Evolutionary conservation across 306 rosid species (phyloP), one percentile per base, ranked within the genome.

Genomic region (Fagus crenata): DNA sequence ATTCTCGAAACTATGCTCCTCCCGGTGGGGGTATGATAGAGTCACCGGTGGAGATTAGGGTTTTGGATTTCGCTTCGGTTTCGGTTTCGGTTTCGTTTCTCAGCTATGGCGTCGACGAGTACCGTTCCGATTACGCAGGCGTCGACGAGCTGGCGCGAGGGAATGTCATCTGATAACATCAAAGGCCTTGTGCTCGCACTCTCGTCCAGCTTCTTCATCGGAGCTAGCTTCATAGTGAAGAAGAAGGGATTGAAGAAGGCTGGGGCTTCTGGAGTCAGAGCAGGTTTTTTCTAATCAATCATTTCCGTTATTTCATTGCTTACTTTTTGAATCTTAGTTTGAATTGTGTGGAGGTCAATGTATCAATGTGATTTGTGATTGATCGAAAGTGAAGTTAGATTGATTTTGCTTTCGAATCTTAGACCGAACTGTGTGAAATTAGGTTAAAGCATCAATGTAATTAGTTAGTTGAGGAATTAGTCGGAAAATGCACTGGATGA

Each of bases 171-270:
- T 40, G 98, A 91, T 28, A 93, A 93, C 61, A 41, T 93, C 3
- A 93, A 91, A 59, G 98, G 98, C 51, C 75, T 93, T 37, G 74
- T 85, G 58, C 94, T 93, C 39, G 98, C 89, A 75, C 89, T 93
- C 18, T 93, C 98, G 1, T 93, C 98, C 0, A 93, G 98, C 81
- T 75, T 93, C 61, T 93, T 93, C 73, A 93, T 93, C 53, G 98
- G 98, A 18, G 95, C 92, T 37, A 91, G 97, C 69, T 93, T 93
- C 86, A 93, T 93, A 75, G 97, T 93, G 37, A 93, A 93, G 72
- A 93, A 93, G 76, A 93, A 93, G 84, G 98, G 98, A 7, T 82
- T 91, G 86, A 91, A 93, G 89, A 93, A 81, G 75, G 98, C 98
- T n/a, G 98, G 91, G 31, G 92, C 98, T 46, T 84, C 92, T 46